Conservation (phyloP, 2,329 filamentous ascomycete genomes). For the Arthrobotrys sinensis region DNA sequence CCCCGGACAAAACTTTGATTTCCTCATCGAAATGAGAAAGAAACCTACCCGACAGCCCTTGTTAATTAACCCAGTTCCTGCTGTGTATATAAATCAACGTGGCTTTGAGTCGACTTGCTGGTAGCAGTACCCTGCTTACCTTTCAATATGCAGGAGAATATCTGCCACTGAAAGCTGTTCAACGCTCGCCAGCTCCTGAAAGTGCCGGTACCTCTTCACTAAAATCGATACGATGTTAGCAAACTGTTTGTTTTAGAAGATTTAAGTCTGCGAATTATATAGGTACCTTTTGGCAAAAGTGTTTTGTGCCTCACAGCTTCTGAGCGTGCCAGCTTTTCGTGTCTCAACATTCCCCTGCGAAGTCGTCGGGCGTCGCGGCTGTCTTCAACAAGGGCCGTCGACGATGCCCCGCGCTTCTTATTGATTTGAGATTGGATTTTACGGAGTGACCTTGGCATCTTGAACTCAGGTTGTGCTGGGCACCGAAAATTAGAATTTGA, state of each 20-base stretch:
- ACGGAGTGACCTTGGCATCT: slow-evolving; percentile 49
- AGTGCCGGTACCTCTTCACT: slow-evolving; percentile 51
- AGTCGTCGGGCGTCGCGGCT: slow-evolving; percentile 50
- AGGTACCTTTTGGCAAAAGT: slow-evolving; percentile 49
- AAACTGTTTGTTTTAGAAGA: too few species aligned
- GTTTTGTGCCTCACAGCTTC: slow-evolving; percentile 36
- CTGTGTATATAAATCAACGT: neutral
- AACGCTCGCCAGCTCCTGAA: slow-evolving; percentile 29
- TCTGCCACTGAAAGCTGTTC: slow-evolving; percentile 25
- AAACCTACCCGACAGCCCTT: slow-evolving; percentile 13
- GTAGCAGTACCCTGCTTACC: neutral
- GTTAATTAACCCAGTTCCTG: neutral
- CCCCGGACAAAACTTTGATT: slow-evolving; percentile 29
- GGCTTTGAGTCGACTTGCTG: too few species aligned
- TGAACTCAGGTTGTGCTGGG: neutral
- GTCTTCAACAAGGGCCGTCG: slow-evolving; percentile 50
- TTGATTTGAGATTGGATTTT: slow-evolving; percentile 56
- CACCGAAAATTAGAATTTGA: neutral
- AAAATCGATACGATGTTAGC: neutral
- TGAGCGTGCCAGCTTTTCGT: slow-evolving; percentile 41
- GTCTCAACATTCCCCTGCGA: slow-evolving; percentile 46
- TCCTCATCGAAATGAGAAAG: slow-evolving; percentile 43
- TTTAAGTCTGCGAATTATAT: too few species aligned
- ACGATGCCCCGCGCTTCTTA: slow-evolving; percentile 44
- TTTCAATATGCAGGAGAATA: slow-evolving; percentile 38